Evolutionary conservation across 2,329 filamentous ascomycete genomes (phyloP), one percentile per base, ranked within the genome.

Genomic region (Coniochaeta sp.): DNA sequence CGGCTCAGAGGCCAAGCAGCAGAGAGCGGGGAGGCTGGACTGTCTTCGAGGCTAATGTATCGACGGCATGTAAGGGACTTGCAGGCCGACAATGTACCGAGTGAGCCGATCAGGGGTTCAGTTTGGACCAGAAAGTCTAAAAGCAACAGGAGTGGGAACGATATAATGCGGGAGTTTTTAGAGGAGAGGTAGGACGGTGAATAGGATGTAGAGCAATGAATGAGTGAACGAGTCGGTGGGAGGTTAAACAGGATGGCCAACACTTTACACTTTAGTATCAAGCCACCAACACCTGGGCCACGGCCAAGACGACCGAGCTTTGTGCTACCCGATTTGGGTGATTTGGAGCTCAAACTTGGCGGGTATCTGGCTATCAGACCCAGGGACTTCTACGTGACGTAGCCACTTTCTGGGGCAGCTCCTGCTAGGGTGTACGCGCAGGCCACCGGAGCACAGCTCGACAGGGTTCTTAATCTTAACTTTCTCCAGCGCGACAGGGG

Each of bases 281-380:
- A 47, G 45, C 45, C 45, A 47, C 45, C 45, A n/a, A n/a, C n/a
- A n/a, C n/a, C n/a, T n/a, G 18, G 38, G 38, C 38, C 38, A 42
- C 38, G 26, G 38, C 38, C 38, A 42, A 42, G 38, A 42, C 22
- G 38, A 24, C 38, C 38, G 26, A 42, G 38, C 38, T n/a, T n/a
- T 42, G 38, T 38, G 33, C 38, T 22, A 42, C 20, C 20, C 38
- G 38, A 42, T 42, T 42, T 42, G 38, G 38, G 38, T 42, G 38
- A 26, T 42, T 42, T 42, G 22, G 38, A 42, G 38, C 38, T 42
- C 20, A 18, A 47, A 18, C 45, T 47, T 31, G 45, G 45, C 45
- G n/a, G n/a, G n/a, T n/a, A n/a, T n/a, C n/a, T n/a, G n/a, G n/a
- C n/a, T n/a, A n/a, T n/a, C n/a, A n/a, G n/a, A n/a, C n/a, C n/a